Percentiles rank a stretch among this genome's conserved stretches.
These are phyloP conservation scores for Populus tomentosa DNA, from an alignment of 441 rosid species.

Conservation along the genomic window DNA sequence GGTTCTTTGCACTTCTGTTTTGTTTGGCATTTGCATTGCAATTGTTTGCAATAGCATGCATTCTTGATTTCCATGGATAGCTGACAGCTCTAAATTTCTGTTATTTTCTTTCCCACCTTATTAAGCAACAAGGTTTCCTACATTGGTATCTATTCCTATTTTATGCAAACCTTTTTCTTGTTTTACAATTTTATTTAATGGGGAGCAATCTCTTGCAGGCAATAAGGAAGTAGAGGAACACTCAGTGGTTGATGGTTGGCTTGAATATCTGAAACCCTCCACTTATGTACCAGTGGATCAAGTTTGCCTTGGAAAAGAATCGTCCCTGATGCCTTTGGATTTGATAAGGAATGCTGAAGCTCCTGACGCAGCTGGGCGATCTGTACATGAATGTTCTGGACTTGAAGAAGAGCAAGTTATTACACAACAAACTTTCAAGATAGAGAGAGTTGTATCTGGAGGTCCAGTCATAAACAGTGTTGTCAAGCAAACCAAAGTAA, in stretches of 20 bases:
- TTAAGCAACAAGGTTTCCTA: neutral
- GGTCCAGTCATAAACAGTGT: constrained; percentile 22
- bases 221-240: constrained; percentile 30
- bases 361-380: constrained; percentile 22
- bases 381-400: constrained; percentile 26
- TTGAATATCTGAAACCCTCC: constrained; percentile 21
- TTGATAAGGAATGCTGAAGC: constrained; percentile 24
- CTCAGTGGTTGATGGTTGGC: constrained; percentile 22
- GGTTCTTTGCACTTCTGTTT: neutral
- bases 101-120: neutral
- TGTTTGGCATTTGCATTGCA: neutral
- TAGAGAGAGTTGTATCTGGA: constrained; percentile 35
- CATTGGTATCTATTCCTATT: neutral
- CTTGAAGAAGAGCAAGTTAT: constrained; percentile 27
- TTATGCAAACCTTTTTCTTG: neutral
- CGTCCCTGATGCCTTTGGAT: constrained; percentile 28
- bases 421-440: constrained; percentile 25
- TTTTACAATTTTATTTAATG: neutral
- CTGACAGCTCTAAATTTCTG: neutral
- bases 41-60: neutral
- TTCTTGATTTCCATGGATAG: neutral
- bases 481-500: constrained; percentile 32
- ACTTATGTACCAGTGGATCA: constrained; percentile 29
- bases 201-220: constrained; percentile 38
- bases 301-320: constrained; percentile 26